These are phyloP conservation scores for Chrysanthemum lavandulifolium DNA, from an alignment of 129 eudicot species.

Conservation along the genomic window DNA sequence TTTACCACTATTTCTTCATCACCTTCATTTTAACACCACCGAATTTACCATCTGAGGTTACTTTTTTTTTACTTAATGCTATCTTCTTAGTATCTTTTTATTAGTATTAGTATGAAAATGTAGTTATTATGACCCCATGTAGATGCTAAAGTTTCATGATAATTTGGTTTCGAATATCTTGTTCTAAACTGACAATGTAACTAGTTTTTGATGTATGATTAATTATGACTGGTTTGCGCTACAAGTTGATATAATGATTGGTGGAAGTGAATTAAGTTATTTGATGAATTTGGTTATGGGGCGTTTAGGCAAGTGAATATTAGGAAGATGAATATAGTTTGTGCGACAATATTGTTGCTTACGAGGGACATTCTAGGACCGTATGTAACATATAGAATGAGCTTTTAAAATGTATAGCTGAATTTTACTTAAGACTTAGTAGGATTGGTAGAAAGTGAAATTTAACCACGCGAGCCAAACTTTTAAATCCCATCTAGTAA, in stretches of 20 bases:
- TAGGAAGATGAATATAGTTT: background rate
- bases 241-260: conserved; percentile 6
- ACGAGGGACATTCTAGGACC: background rate
- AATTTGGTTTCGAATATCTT: background rate
- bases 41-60: conserved; percentile 54
- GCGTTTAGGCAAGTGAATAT: conserved; percentile 1
- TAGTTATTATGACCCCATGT: background rate
- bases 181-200: too few species aligned
- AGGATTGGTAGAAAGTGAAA: conserved; percentile 6
- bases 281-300: conserved; percentile 2
- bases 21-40: background rate
- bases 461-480: background rate
- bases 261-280: conserved; percentile 5
- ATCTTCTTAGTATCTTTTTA: too few species aligned
- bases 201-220: background rate
- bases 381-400: background rate
- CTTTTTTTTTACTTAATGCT: background rate
- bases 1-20: conserved; percentile 33
- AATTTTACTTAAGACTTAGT: background rate
- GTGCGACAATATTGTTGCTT: background rate
- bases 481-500: background rate
- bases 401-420: too few species aligned
- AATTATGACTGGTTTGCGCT: background rate
- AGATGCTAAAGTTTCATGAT: background rate
- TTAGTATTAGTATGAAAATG: background rate